These are phyloP conservation scores for Acephala macrosclerotiorum DNA, from an alignment of 2,329 filamentous ascomycete genomes.

Conservation along the genomic window DNA sequence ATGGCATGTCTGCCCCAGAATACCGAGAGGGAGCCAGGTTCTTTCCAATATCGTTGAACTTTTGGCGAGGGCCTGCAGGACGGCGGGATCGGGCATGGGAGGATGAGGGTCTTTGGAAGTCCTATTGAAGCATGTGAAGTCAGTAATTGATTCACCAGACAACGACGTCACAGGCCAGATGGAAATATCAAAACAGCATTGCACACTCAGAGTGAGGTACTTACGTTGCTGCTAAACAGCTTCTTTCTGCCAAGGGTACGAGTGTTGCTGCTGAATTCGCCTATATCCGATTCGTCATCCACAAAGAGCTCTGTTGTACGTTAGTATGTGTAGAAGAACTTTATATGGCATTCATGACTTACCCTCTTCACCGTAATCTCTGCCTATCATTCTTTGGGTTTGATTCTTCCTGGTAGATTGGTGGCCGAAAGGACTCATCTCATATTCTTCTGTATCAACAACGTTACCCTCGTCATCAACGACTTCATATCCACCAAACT, in stretches of 20 bases:
- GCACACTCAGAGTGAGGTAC: not conserved
- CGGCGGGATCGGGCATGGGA: not conserved
- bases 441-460: too few species aligned
- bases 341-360: not conserved
- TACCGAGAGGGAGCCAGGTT: constrained; percentile 31
- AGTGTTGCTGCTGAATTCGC: not conserved
- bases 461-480: too few species aligned
- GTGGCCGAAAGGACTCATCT: too few species aligned
- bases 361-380: not conserved
- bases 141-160: not conserved
- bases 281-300: not conserved
- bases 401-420: too few species aligned
- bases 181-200: too few species aligned
- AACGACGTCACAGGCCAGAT: too few species aligned
- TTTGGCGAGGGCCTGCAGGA: not conserved
- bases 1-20: constrained; percentile 30
- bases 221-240: constrained; percentile 1
- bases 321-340: not conserved
- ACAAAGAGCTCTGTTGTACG: not conserved
- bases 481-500: too few species aligned
- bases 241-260: not conserved
- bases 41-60: constrained; percentile 13
- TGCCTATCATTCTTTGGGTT: too few species aligned
- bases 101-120: not conserved
- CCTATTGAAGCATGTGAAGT: not conserved